Percentiles rank a stretch among this genome's conserved stretches.
These are phyloP conservation scores for Craspedostauros australis DNA, from an alignment of 108 stramenopile genomes.

Conservation along the genomic window DNA sequence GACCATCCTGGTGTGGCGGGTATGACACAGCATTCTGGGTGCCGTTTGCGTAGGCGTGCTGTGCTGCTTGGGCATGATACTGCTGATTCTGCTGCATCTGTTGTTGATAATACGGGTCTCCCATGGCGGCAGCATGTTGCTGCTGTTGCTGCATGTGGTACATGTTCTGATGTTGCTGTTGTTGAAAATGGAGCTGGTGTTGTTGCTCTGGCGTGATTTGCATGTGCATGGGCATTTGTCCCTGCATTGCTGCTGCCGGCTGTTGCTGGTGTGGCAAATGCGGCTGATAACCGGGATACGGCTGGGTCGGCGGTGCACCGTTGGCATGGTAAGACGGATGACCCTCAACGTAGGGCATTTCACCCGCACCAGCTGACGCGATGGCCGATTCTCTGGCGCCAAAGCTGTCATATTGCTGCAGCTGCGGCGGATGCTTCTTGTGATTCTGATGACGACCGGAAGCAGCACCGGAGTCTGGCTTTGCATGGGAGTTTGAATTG, in stretches of 20 bases:
- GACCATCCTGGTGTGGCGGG: background rate
- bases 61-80: background rate
- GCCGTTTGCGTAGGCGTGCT: background rate
- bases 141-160: slow-evolving; percentile 1
- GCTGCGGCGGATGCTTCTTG: too few species aligned
- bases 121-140: slow-evolving; percentile 3
- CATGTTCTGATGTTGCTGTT: slow-evolving; percentile 17
- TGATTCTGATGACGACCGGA: too few species aligned
- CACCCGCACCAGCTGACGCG: slow-evolving; percentile 1
- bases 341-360: background rate
- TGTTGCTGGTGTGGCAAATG: background rate
- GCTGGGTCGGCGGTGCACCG: background rate
- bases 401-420: too few species aligned
- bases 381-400: background rate
- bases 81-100: background rate
- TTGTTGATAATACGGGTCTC: background rate
- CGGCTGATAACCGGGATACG: background rate
- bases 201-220: slow-evolving; percentile 4
- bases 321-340: slow-evolving; percentile 3
- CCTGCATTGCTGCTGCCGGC: background rate
- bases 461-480: too few species aligned
- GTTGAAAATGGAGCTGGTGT: slow-evolving; percentile 19
- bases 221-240: background rate
- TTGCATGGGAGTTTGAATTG: too few species aligned
- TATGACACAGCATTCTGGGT: background rate